Evolutionary conservation across 176 grass and related monocot genomes (phyloP).

Genomic region (Ensete glaucum): DNA sequence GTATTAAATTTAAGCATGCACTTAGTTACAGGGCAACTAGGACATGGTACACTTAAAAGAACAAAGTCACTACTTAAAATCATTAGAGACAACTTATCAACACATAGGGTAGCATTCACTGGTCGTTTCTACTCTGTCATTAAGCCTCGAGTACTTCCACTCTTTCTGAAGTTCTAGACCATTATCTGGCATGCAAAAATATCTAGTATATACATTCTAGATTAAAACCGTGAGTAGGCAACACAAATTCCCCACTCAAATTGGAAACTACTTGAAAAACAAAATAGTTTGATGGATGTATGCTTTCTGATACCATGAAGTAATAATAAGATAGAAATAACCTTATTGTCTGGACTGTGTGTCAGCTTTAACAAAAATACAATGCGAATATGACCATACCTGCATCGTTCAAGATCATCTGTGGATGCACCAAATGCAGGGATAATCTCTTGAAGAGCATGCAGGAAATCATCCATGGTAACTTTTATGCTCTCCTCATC

Average conservation of each 20-base stretch:
- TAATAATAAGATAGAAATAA: not conserved
- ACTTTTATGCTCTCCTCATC: slow-evolving; percentile 97
- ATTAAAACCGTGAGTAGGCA: not conserved
- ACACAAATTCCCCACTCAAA: not conserved
- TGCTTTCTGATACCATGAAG: not conserved
- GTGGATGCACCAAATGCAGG: slow-evolving; percentile 97
- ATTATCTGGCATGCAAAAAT: not conserved
- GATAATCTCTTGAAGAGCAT: slow-evolving; percentile 86
- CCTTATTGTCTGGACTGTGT: not conserved
- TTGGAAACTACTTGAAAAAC: not conserved
- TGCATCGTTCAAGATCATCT: slow-evolving; percentile 95
- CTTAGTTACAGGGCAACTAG: too few relatives aligned
- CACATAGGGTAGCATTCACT: not conserved
- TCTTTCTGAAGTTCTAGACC: not conserved
- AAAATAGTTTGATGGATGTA: not conserved
- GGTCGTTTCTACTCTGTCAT: not conserved
- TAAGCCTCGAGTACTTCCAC: not conserved
- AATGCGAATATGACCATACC: slow-evolving; percentile 26
- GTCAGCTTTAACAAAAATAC: not conserved
- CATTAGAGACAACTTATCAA: not conserved
- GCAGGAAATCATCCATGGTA: slow-evolving; percentile 96
- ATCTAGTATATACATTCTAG: not conserved
- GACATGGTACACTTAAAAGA: too few relatives aligned
- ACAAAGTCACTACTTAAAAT: not conserved
- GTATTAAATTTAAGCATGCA: too few relatives aligned